phyloP scores from a whole-genome alignment of 352 stramenopile genomes.

The Ophiocytium majus region DNA sequence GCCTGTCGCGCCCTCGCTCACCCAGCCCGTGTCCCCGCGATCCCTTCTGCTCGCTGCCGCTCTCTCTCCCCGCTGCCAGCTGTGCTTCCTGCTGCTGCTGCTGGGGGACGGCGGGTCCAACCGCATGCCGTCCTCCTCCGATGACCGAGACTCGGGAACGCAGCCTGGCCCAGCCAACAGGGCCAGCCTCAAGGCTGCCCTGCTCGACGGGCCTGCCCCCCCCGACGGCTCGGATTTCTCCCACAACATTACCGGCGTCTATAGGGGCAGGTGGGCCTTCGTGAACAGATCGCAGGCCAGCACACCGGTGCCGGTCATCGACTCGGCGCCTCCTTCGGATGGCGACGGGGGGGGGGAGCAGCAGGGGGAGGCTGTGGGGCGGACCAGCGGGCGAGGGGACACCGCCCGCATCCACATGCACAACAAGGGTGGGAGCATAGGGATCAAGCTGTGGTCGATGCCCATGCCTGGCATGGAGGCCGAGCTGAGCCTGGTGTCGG shows the following conservation, averaged over 20 bases:
- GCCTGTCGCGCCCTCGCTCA: too few species aligned
- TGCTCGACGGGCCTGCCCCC: background rate
- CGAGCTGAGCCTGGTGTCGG: constrained; percentile 16
- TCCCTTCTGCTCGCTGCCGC: too few species aligned
- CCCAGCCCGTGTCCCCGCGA: too few species aligned
- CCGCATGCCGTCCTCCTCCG: background rate
- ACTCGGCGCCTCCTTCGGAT: too few species aligned
- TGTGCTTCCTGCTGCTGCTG: constrained; percentile 12
- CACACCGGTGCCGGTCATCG: background rate
- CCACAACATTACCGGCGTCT: background rate
- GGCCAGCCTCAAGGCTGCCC: background rate
- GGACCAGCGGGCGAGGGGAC: background rate
- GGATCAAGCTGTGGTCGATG: background rate
- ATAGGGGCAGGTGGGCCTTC: background rate
- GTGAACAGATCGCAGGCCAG: background rate
- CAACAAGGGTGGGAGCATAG: background rate
- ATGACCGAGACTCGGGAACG: background rate
- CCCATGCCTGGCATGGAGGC: constrained; percentile 1
- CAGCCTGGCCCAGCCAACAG: background rate
- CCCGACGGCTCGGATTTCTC: background rate
- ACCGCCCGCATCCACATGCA: background rate
- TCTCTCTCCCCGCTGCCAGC: background rate
- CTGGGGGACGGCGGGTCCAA: background rate
- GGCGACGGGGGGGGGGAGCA: background rate
- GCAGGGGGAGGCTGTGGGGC: background rate